Evolutionary conservation across 441 rosid genomes (phyloP).

Genomic region (Aleurites moluccanus): DNA sequence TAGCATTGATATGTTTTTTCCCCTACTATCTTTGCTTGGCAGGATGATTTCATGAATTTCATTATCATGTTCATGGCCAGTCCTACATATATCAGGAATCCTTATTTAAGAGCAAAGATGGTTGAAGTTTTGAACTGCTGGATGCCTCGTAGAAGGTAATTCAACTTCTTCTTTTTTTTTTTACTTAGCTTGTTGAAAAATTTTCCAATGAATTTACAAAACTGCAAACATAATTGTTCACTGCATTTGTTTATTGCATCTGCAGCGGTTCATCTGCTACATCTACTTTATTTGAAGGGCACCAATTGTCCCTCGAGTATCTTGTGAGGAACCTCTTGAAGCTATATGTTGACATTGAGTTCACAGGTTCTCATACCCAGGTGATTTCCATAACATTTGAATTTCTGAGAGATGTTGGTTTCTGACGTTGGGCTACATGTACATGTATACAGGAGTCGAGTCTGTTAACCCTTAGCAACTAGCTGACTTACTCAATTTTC

Average conservation of each 20-base stretch:
- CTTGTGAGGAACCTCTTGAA: slow-evolving; percentile 98
- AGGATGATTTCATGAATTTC: slow-evolving; percentile 99
- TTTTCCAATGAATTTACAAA: not conserved
- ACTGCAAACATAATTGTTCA: slow-evolving; percentile 14
- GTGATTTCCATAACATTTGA: slow-evolving; percentile 44
- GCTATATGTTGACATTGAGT: slow-evolving; percentile 98
- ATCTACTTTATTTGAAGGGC: slow-evolving; percentile 86
- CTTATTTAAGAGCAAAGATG: slow-evolving; percentile 98
- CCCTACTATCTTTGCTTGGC: slow-evolving; percentile 28
- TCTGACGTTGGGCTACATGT: not conserved
- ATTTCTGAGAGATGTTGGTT: slow-evolving; percentile 16
- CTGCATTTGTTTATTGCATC: slow-evolving; percentile 21
- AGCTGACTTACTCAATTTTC: not conserved
- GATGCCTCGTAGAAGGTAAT: slow-evolving; percentile 94
- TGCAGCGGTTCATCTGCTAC: slow-evolving; percentile 89
- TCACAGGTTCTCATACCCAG: slow-evolving; percentile 99
- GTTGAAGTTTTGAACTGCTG: slow-evolving; percentile 98
- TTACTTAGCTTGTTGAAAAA: not conserved
- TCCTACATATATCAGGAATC: slow-evolving; percentile 81
- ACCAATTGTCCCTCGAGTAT: slow-evolving; percentile 84
- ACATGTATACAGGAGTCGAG: not conserved
- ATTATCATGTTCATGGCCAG: slow-evolving; percentile 98
- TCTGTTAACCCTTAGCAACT: not conserved
- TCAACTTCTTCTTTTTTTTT: slow-evolving; percentile 12
- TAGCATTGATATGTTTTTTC: slow-evolving; percentile 5